Evolutionary conservation across 139 green algal genomes (phyloP).

Genomic region (Chlorella sp.): DNA sequence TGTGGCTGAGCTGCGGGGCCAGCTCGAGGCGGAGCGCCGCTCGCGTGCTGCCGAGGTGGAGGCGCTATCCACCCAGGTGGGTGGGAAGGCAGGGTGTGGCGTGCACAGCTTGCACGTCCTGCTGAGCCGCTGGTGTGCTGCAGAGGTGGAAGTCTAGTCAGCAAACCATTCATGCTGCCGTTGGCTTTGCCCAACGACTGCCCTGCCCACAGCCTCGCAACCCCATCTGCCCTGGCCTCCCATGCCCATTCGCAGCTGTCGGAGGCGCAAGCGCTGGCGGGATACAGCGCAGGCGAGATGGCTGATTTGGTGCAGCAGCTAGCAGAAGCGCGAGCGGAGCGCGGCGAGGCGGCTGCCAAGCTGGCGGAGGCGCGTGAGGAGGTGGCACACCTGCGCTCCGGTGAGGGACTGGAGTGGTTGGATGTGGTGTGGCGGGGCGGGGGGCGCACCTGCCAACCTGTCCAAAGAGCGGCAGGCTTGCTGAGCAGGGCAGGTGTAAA

Average conservation of each 20-base stretch:
- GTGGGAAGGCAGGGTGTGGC: neutral
- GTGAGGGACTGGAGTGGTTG: neutral
- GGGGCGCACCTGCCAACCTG: too few species aligned
- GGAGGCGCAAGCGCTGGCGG: conserved; percentile 25
- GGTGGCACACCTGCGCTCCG: conserved; percentile 27
- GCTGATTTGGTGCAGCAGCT: conserved; percentile 34
- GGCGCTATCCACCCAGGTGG: neutral
- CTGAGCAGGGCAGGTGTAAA: too few species aligned
- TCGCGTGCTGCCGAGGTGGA: neutral
- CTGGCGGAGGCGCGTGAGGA: conserved; percentile 38
- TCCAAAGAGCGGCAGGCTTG: too few species aligned
- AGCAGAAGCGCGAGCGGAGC: conserved; percentile 38
- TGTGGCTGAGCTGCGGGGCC: neutral
- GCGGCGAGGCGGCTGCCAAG: conserved; percentile 20
- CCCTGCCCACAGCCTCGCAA: too few species aligned
- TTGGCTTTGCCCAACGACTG: too few species aligned
- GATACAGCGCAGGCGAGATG: conserved; percentile 31
- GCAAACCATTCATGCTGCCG: too few species aligned
- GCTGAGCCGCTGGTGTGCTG: too few species aligned
- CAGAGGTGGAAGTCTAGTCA: too few species aligned
- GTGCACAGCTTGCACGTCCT: too few species aligned
- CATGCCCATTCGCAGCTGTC: neutral
- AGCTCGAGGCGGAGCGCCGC: conserved; percentile 4
- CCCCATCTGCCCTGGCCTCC: too few species aligned
- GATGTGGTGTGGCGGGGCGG: neutral